Conservation (phyloP, 2,329 filamentous ascomycete genomes). For the Colletotrichum coccodes region DNA sequence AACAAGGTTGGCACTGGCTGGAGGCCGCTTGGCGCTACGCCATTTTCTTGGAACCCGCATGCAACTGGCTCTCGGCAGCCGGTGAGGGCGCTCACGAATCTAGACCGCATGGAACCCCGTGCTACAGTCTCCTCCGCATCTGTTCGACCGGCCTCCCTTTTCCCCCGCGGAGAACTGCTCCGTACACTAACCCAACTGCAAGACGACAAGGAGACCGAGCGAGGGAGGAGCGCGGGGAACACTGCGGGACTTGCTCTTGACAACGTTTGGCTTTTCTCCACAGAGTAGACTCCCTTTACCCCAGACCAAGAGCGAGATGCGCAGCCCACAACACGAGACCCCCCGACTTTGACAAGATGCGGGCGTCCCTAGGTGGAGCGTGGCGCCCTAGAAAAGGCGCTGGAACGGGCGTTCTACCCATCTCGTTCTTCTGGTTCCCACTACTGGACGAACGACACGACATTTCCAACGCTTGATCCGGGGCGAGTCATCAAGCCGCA, state of each 20-base stretch:
- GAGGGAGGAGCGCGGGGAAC: slow-evolving; percentile 7
- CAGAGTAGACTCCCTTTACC: background rate
- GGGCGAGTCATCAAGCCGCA: slow-evolving; percentile 27
- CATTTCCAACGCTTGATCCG: background rate
- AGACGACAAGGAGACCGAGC: background rate
- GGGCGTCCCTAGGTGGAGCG: background rate
- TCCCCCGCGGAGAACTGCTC: background rate
- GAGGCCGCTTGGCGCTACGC: slow-evolving; percentile 23
- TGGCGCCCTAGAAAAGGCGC: background rate
- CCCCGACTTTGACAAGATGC: background rate
- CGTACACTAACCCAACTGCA: background rate
- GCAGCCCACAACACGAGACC: slow-evolving; percentile 9
- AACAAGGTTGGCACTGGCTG: slow-evolving; percentile 16
- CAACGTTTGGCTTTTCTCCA: background rate
- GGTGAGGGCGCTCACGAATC: slow-evolving; percentile 2
- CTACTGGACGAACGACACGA: background rate
- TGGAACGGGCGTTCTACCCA: background rate
- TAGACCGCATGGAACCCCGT: background rate
- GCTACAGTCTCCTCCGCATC: background rate
- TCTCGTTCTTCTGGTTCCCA: background rate
- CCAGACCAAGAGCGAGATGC: slow-evolving; percentile 7
- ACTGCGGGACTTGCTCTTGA: background rate
- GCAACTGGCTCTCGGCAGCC: slow-evolving; percentile 11
- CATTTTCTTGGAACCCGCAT: slow-evolving; percentile 19
- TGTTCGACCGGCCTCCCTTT: background rate